Base-by-base conservation (phyloP, 768 basidiomycete genomes). In the Hydnomerulius pinastri region DNA sequence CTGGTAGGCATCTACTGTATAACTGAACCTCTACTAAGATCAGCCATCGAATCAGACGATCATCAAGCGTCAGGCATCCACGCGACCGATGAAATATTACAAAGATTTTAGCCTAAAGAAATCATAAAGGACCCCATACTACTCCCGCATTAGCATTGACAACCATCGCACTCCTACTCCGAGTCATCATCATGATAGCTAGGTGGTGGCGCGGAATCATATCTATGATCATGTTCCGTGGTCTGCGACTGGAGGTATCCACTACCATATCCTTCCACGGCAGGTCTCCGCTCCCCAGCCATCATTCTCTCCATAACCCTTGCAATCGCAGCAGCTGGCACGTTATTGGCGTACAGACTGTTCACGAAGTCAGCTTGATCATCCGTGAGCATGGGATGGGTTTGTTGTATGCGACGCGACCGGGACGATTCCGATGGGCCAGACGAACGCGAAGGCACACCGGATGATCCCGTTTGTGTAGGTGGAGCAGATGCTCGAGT, bases 241-340 rank as follows among this genome's bases (percentile, higher is more conserved):
- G n/a, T n/a, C n/a, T n/a, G n/a, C n/a, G 38, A 20, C 23, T 24
- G 38, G 8, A 39, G 10, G 38, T n/a, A 35, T 17, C 33, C 33
- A 1, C 20, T 23, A 15, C 17, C 38, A 13, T 54, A 39, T 18
- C 18, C 47, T 23, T 54, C 52, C 4, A 57, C 43, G 6, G 2
- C n/a, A 40, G 52, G 50, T 2, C 28, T 46, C 35, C 20, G 46
- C 15, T 58, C 56, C 24, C 52, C 50, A 29, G 59, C 52, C 15
- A 61, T 48, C 52, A 61, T 60, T 23, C 60, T 36, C 39, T 57
- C 59, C 30, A 60, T 61, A 12, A 60, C 55, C 2, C 58, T 53
- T 6, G 55, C 55, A 15, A 60, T 43, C 35, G 50, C 60, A n/a
- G 20, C 33, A 2, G 55, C 46, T 6, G 60, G 58, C 15, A 60